Evolutionary conservation across 2,329 filamentous ascomycete species (phyloP), one percentile per base, ranked within the genome.

Genomic region (Emmonsiellopsis sp.): DNA sequence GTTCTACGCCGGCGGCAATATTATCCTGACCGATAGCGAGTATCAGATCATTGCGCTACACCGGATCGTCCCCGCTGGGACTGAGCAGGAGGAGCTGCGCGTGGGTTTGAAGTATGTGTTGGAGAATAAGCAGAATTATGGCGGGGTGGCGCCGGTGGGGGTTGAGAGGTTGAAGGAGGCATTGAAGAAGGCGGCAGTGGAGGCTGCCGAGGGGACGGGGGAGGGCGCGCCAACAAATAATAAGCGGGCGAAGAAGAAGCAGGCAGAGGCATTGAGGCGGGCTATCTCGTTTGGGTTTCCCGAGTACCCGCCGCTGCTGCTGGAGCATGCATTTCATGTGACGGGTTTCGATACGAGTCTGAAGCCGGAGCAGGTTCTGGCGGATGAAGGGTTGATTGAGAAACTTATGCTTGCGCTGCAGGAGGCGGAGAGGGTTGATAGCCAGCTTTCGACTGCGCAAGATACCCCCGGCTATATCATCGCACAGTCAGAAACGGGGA

Each of bases 1-100:
- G 71, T 98, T 98, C 73, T 98, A 95, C 67, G 92, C 93, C 1
- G 87, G 88, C 51, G 93, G 93, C 45, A 98, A 98, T 66, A 85
- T 98, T 56, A 88, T 98, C 56, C 77, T 98, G 51, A 95, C 93
- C 2, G 90, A 97, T 65, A 80, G 78, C 49, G 85, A 94, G 27
- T 75, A 91, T 51, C 93, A 86, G 57, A 91, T 97, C 53, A 68
- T 97, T 37, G 83, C 87, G 0, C 73, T 98, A 17, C 75, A 93
- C 60, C 83, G 93, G 53, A 85, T 86, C 58, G 92, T 97, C 1
- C 75, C 82, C 4, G 87, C 90, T 61, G 87, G 86, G 2, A 85
- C 87, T 50, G 86, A 87, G n/a, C 86, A 95, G 63, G 91, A 95
- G 63, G 83, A 87, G 42, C 83, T 94, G 51, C 78, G 86, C 42